Base-by-base conservation (phyloP, 495 filamentous ascomycete genomes). In the Penicillium flavigenum region DNA sequence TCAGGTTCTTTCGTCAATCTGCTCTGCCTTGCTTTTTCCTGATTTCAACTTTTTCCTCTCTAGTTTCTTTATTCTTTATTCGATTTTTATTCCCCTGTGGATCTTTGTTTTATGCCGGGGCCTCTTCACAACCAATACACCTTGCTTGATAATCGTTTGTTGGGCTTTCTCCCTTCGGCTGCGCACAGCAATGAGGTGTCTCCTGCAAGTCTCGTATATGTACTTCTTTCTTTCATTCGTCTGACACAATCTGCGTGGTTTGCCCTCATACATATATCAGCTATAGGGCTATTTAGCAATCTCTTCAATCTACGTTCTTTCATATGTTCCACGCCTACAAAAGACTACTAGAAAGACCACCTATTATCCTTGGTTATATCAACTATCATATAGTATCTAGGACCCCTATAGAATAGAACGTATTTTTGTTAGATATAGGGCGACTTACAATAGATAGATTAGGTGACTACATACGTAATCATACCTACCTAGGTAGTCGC, bases 71-170 rank as follows among this genome's bases (percentile, higher is more conserved):
- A 17, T 55, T 36, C 53, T 32, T 55, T 41, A 47, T 47, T 24
- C 22, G n/a, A 55, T 55, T 39, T 39, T 55, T 54, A 54, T 46
- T 53, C 38, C 38, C 39, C 27, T 48, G 19, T 31, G 44, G 16
- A 11, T 31, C 39, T 46, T 36, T 39, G 31, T 47, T 29, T 46
- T n/a, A 29, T 31, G 17, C 27, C 38, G 16, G 32, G 22, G 8
- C n/a, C 24, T 11, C 36, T 55, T 26, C n/a, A 46, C 52, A 5
- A 55, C 53, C 53, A 55, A 55, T 26, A 26, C 43, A 38, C 44
- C 29, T 47, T 55, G 53, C 53, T 55, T 29, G 42, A 32, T 36
- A 47, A 38, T 47, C 20, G 17, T 47, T 16, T 47, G 52, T 55
- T 55, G 53, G 53, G 44, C 43, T n/a, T 55, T 55, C 53, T 12